Conservation (phyloP, 2,329 filamentous ascomycete species). For the Arthrocladium fulminans region DNA sequence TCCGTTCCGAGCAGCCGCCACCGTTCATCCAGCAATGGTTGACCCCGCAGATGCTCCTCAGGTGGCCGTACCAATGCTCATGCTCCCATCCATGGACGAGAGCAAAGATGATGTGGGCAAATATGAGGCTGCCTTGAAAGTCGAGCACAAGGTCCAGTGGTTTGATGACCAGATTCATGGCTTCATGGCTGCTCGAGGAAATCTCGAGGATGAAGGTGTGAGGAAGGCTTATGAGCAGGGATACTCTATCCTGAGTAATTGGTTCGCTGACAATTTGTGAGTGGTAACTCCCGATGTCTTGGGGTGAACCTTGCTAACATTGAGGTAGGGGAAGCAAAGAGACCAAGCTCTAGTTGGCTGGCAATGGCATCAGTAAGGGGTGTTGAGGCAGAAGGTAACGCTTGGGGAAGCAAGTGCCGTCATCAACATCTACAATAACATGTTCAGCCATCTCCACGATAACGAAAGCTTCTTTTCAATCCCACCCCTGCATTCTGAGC, state of each 20-base stretch:
- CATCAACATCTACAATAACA: too few species aligned
- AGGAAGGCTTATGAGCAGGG: slow-evolving; percentile 37
- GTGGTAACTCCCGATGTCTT: not conserved
- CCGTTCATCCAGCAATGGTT: slow-evolving; percentile 53
- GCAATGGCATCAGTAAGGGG: not conserved
- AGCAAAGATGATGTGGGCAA: slow-evolving; percentile 38
- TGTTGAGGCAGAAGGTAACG: not conserved
- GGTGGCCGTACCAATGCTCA: slow-evolving; percentile 48
- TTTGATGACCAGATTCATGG: slow-evolving; percentile 38
- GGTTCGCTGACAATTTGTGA: slow-evolving; percentile 6
- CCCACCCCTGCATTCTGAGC: slow-evolving; percentile 1
- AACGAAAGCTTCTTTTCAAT: slow-evolving; percentile 8
- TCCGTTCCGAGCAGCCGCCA: slow-evolving; percentile 50
- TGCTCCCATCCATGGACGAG: slow-evolving; percentile 52
- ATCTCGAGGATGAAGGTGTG: slow-evolving; percentile 31
- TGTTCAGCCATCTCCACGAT: slow-evolving; percentile 1
- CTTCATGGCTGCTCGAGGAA: slow-evolving; percentile 38
- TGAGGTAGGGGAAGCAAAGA: not conserved
- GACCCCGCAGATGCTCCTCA: slow-evolving; percentile 48
- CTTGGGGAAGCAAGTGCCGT: not conserved
- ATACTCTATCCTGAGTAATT: slow-evolving; percentile 21
- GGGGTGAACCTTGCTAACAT: not conserved
- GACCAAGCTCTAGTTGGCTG: not conserved
- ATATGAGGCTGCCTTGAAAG: slow-evolving; percentile 32
- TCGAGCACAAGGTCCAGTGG: slow-evolving; percentile 36